phyloP scores from a whole-genome alignment of 176 grass and related monocot genomes.

The Musa itinerans region DNA sequence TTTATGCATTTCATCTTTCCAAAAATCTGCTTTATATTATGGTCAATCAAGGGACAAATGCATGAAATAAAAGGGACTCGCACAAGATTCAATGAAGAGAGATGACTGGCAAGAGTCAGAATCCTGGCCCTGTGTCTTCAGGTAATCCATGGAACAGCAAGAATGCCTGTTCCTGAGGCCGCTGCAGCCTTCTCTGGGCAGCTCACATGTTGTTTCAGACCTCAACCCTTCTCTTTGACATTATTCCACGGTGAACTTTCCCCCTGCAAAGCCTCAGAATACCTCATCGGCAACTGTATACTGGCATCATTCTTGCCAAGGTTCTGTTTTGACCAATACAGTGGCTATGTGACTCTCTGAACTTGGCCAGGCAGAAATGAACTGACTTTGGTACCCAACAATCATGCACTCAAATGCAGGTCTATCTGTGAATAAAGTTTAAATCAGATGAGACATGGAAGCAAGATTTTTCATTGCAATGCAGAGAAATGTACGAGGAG shows the following conservation, averaged over 20 bases:
- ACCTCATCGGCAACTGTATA: neutral
- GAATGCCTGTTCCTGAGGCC: neutral
- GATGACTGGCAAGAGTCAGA: too few relatives aligned
- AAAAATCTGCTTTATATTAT: too few relatives aligned
- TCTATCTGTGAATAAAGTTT: too few relatives aligned
- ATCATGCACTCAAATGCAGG: neutral
- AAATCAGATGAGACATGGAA: too few relatives aligned
- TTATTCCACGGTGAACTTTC: neutral
- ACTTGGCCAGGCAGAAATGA: neutral
- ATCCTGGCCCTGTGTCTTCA: too few relatives aligned
- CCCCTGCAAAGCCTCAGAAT: neutral
- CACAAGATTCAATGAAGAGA: neutral
- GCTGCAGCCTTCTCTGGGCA: neutral
- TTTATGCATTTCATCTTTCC: too few relatives aligned
- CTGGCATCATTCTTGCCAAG: neutral
- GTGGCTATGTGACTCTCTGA: neutral
- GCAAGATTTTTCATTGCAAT: too few relatives aligned
- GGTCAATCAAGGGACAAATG: too few relatives aligned
- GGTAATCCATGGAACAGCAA: too few relatives aligned
- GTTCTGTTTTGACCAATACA: neutral
- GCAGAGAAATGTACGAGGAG: too few relatives aligned
- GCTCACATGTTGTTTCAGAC: neutral
- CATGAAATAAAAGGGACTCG: too few relatives aligned
- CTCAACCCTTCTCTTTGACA: neutral
- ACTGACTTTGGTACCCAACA: neutral